phyloP scores from a whole-genome alignment of 306 rosid genomes.

The Trifolium subterraneum region DNA sequence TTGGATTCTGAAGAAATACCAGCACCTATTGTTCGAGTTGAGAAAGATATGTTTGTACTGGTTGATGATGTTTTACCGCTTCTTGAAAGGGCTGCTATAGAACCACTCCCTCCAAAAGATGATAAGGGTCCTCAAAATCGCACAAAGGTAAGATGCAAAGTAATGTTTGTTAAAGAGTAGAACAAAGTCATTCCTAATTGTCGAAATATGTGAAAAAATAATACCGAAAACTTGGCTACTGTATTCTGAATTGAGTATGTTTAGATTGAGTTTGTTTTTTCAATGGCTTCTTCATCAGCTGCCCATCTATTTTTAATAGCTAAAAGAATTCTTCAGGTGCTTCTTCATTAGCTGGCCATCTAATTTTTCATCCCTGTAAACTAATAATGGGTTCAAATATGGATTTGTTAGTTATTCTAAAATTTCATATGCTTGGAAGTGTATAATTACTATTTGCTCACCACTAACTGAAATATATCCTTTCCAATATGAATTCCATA shows the following conservation, averaged over 20 bases:
- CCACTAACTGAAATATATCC: conserved; percentile 8
- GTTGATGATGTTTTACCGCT: conserved; percentile 86
- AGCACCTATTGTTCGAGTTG: conserved; percentile 88
- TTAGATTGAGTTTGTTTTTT: not conserved
- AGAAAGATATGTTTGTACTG: conserved; percentile 86
- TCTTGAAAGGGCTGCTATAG: conserved; percentile 95
- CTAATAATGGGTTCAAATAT: not conserved
- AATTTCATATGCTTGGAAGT: conserved; percentile 29
- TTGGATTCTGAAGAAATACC: conserved; percentile 83
- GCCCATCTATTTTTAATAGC: not conserved
- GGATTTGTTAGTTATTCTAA: conserved; percentile 12
- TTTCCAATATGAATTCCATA: conserved; percentile 20
- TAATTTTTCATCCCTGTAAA: conserved; percentile 10
- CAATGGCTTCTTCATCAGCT: not conserved
- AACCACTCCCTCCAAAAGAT: conserved; percentile 98
- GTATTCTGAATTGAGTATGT: conserved; percentile 17
- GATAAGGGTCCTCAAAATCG: conserved; percentile 99
- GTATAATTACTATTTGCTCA: conserved; percentile 13
- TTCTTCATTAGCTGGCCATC: not conserved
- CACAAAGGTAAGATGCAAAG: conserved; percentile 71
- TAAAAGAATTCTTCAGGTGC: not conserved
- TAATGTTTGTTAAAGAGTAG: not conserved
- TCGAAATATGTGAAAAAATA: not conserved
- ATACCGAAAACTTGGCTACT: not conserved
- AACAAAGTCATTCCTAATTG: not conserved